Evolutionary conservation across 805 yeast species (phyloP).

Genomic region (Candida incommunis): DNA sequence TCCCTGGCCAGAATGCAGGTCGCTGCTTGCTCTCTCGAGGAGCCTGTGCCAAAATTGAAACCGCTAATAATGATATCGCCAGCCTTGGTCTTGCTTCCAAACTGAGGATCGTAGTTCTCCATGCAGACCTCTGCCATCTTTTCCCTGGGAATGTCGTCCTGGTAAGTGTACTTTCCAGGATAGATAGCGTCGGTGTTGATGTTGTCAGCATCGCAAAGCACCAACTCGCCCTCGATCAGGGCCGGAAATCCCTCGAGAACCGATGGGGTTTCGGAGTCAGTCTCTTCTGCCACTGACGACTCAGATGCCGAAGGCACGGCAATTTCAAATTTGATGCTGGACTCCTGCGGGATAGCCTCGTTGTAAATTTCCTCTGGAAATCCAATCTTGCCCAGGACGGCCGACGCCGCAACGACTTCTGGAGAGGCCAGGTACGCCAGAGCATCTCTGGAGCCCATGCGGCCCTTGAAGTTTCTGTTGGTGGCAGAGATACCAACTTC

Average conservation of each 20-base stretch:
- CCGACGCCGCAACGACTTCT: constrained; percentile 96
- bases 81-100: constrained; percentile 63
- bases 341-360: constrained; percentile 30
- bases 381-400: constrained; percentile 87
- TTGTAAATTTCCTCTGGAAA: constrained; percentile 80
- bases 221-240: constrained; percentile 77
- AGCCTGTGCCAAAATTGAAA: constrained; percentile 95
- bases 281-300: constrained; percentile 19
- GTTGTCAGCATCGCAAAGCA: constrained; percentile 86
- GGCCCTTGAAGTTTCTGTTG: constrained; percentile 95
- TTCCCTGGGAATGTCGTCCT: constrained; percentile 88
- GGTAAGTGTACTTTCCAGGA: constrained; percentile 98
- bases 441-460: constrained; percentile 98
- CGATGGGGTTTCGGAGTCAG: constrained; percentile 34
- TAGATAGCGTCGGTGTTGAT: constrained; percentile 96
- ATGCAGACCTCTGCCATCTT: constrained; percentile 98
- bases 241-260: constrained; percentile 86
- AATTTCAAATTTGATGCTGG: constrained; percentile 20
- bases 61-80: constrained; percentile 90
- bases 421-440: constrained; percentile 94
- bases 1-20: constrained; percentile 94
- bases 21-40: constrained; percentile 98
- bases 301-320: constrained; percentile 18
- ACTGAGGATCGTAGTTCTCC: constrained; percentile 95
- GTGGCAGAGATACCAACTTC: constrained; percentile 98